These are phyloP conservation scores for Boletus insuetus DNA, from an alignment of 768 basidiomycete genomes.

Conservation along the genomic window DNA sequence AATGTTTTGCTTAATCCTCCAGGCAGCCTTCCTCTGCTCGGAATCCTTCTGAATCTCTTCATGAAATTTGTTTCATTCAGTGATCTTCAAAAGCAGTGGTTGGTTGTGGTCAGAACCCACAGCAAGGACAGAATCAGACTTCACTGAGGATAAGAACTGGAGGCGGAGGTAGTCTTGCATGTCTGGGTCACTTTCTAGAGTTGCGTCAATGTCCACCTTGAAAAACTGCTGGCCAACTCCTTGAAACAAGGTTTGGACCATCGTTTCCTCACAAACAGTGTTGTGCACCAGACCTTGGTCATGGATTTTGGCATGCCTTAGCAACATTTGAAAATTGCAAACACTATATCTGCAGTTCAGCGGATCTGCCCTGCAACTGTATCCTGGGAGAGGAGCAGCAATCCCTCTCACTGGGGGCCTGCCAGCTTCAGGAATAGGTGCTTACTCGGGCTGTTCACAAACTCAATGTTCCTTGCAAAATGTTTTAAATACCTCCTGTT, in stretches of 20 bases:
- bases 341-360: constrained; percentile 4
- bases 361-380: background rate
- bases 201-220: background rate
- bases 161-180: background rate
- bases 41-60: too few relatives aligned
- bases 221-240: background rate
- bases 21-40: too few relatives aligned
- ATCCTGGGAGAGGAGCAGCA: background rate
- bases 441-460: background rate
- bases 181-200: background rate
- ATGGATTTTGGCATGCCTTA: background rate
- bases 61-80: too few relatives aligned
- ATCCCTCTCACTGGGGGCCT: constrained; percentile 1
- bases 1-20: too few relatives aligned
- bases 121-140: background rate
- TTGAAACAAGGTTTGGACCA: background rate
- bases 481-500: background rate
- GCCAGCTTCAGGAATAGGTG: background rate
- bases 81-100: too few relatives aligned
- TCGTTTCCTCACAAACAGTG: background rate
- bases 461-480: background rate
- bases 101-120: too few relatives aligned
- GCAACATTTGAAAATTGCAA: background rate
- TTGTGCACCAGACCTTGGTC: background rate
- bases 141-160: background rate